A percentile compares a stretch with the other conserved stretches of the same genome.
These are phyloP conservation scores for Fomes fomentarius DNA, from an alignment of 1,284 basidiomycete genomes.

Conservation along the genomic window DNA sequence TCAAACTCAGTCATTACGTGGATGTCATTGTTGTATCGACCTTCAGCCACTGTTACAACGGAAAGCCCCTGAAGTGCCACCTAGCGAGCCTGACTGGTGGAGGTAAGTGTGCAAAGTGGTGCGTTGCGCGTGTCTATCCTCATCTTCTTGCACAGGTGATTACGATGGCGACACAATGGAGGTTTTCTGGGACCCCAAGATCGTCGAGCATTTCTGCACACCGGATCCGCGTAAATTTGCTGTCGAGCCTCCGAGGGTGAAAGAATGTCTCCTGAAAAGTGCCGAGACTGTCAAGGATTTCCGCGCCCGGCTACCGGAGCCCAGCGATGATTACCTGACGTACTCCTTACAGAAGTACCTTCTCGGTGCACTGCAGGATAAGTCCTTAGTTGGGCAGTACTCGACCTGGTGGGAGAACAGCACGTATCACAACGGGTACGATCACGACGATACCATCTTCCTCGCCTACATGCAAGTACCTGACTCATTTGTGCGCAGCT, in stretches of 20 bases:
- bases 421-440: constrained; percentile 54
- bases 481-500: neutral
- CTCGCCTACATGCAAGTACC: constrained; percentile 63
- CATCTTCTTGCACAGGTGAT: constrained; percentile 37
- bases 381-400: constrained; percentile 55
- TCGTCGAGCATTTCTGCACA: constrained; percentile 55
- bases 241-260: constrained; percentile 45
- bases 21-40: constrained; percentile 48
- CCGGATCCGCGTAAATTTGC: constrained; percentile 47
- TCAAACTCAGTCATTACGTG: constrained; percentile 35
- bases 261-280: constrained; percentile 42
- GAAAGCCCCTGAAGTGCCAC: constrained; percentile 30
- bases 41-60: constrained; percentile 31
- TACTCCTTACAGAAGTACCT: constrained; percentile 49
- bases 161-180: constrained; percentile 49
- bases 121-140: neutral
- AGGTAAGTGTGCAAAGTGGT: constrained; percentile 29
- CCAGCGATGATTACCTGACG: constrained; percentile 31
- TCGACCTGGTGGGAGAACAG: constrained; percentile 59
- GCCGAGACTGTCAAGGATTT: constrained; percentile 50
- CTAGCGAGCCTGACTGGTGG: constrained; percentile 46
- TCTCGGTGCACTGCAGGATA: constrained; percentile 48
- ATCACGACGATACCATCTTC: constrained; percentile 47
- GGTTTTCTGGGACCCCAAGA: constrained; percentile 42
- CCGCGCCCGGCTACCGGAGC: constrained; percentile 18